Conservation (phyloP, 75 land plant genomes). For the Pinus albicaulis region DNA sequence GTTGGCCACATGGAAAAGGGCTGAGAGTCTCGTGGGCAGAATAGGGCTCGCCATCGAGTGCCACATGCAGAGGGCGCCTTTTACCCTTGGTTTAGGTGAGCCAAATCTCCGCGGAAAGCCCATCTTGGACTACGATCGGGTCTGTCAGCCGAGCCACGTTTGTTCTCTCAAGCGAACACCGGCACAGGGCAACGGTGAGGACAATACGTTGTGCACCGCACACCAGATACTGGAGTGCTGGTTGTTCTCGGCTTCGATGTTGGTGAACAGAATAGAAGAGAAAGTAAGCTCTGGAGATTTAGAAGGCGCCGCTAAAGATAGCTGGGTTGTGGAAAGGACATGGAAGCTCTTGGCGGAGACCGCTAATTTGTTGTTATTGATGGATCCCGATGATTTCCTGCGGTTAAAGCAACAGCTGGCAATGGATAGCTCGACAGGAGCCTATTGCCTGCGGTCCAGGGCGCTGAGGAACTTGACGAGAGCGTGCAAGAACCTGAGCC, state of each 20-base stretch:
- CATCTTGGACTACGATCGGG: constrained; percentile 48
- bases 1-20: constrained; percentile 59
- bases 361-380: constrained; percentile 48
- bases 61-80: constrained; percentile 59
- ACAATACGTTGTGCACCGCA: constrained; percentile 43
- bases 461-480: constrained; percentile 38
- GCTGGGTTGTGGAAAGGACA: constrained; percentile 65
- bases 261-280: constrained; percentile 32
- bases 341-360: constrained; percentile 64
- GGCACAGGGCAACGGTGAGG: constrained; percentile 44
- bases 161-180: constrained; percentile 26
- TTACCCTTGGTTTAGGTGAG: constrained; percentile 75
- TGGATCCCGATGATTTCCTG: constrained; percentile 78
- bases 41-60: constrained; percentile 50
- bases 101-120: constrained; percentile 71
- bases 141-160: constrained; percentile 51
- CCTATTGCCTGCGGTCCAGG: constrained; percentile 61
- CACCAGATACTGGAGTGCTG: constrained; percentile 74
- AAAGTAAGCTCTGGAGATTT: constrained; percentile 24
- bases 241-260: constrained; percentile 30
- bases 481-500: constrained; percentile 58
- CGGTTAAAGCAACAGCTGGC: constrained; percentile 60
- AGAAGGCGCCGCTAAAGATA: constrained; percentile 33
- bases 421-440: constrained; percentile 32
- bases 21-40: constrained; percentile 44